Evolutionary conservation across 192 early-diverging fungal genomes (phyloP).

Genomic region (Coemansia sp.): DNA sequence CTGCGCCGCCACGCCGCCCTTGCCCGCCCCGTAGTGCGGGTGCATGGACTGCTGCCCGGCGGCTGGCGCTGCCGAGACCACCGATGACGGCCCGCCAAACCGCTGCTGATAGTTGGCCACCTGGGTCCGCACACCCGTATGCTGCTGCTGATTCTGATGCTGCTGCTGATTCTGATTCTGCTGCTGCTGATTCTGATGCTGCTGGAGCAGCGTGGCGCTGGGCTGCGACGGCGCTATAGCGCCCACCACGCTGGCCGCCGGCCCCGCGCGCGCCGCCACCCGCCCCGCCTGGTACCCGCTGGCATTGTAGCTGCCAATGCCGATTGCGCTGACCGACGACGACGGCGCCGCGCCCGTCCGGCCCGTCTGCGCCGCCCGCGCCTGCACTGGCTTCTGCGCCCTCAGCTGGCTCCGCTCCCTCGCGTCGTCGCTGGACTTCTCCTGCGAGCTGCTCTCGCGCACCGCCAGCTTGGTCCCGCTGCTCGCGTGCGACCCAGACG

Average conservation of each 20-base stretch:
- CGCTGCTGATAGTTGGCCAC: constrained; percentile 47
- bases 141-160: constrained; percentile 37
- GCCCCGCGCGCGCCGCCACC: constrained; percentile 26
- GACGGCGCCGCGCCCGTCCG: constrained; percentile 6
- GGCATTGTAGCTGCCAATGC: constrained; percentile 37
- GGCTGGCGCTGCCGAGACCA: constrained; percentile 34
- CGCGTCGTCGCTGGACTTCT: constrained; percentile 26
- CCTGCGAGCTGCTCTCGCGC: constrained; percentile 27
- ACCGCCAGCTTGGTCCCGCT: constrained; percentile 25
- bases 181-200: too few relatives aligned
- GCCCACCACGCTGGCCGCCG: constrained; percentile 40
- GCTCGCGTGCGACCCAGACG: constrained; percentile 21
- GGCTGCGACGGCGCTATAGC: constrained; percentile 19
- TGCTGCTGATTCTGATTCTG: too few relatives aligned
- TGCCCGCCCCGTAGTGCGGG: not conserved
- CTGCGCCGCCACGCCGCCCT: constrained; percentile 2
- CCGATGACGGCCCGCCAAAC: constrained; percentile 32
- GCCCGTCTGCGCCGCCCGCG: constrained; percentile 4
- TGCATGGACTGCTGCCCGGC: not conserved
- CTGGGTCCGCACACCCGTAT: constrained; percentile 30
- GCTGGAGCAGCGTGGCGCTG: constrained; percentile 13
- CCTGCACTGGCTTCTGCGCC: constrained; percentile 8
- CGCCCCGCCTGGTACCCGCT: constrained; percentile 20
- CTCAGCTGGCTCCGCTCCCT: not conserved
- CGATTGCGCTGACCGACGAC: constrained; percentile 47